phyloP scores from a whole-genome alignment of 805 yeast genomes.

The Spathaspora hagerdaliae region DNA sequence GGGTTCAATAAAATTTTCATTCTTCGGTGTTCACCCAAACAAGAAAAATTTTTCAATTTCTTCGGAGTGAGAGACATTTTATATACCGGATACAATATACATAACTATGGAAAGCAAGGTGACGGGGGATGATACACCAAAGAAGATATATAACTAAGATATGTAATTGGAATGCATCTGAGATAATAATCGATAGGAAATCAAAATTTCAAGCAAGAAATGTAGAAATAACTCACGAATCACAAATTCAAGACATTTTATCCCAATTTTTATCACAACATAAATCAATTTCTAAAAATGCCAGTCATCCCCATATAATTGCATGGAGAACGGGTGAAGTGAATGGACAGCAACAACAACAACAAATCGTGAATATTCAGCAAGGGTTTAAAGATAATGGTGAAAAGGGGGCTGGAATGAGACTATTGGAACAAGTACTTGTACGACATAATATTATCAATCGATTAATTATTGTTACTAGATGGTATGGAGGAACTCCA shows the following conservation, averaged over 20 bases:
- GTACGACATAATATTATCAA: slow-evolving; percentile 47
- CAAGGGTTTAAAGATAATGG: slow-evolving; percentile 72
- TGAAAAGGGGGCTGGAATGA: slow-evolving; percentile 69
- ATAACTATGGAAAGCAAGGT: neutral
- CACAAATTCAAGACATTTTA: slow-evolving; percentile 43
- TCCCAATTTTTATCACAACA: slow-evolving; percentile 39
- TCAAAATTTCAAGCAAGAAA: slow-evolving; percentile 69
- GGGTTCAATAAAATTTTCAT: neutral
- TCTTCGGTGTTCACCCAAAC: too few species aligned
- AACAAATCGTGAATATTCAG: slow-evolving; percentile 22
- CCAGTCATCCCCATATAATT: slow-evolving; percentile 68
- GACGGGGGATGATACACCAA: neutral
- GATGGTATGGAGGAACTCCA: slow-evolving; percentile 83
- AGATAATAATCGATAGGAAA: slow-evolving; percentile 42
- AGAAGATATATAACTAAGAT: slow-evolving; percentile 3
- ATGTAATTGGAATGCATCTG: slow-evolving; percentile 28
- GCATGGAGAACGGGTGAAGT: slow-evolving; percentile 62
- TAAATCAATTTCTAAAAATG: slow-evolving; percentile 45
- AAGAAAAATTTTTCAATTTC: too few species aligned
- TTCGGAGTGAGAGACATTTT: neutral
- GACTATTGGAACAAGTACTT: slow-evolving; percentile 50
- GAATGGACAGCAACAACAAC: too few species aligned
- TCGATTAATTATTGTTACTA: slow-evolving; percentile 60
- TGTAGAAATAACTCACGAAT: slow-evolving; percentile 30
- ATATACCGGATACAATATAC: neutral